Evolutionary conservation across 257 asterid genomes (phyloP).

Genomic region (Handroanthus guayacan): DNA sequence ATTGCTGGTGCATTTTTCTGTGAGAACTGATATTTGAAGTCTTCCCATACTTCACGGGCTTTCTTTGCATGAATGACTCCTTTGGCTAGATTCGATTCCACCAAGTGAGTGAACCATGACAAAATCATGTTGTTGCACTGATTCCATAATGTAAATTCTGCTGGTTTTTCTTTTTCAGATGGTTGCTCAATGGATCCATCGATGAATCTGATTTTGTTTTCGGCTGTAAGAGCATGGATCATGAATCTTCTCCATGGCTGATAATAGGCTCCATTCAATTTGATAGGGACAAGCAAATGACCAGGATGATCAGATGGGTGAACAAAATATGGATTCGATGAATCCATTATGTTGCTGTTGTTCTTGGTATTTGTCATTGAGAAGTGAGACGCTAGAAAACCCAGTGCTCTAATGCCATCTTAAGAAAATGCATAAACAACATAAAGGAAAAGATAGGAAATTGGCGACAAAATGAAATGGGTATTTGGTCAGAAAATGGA

Average conservation of each 20-base stretch:
- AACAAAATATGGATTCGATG: background rate
- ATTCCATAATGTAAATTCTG: background rate
- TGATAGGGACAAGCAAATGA: background rate
- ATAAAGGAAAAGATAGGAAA: too few species aligned
- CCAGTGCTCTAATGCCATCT: background rate
- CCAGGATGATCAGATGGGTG: background rate
- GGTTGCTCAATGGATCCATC: conserved; percentile 1
- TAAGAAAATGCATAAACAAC: background rate
- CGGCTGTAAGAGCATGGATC: background rate
- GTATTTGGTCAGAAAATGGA: too few species aligned
- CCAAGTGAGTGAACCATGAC: background rate
- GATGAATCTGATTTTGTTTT: background rate
- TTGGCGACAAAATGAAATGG: too few species aligned
- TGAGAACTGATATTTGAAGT: background rate
- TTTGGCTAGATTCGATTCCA: background rate
- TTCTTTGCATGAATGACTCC: background rate
- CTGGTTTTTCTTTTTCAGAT: background rate
- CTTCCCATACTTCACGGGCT: background rate
- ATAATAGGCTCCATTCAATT: background rate
- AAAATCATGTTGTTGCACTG: background rate
- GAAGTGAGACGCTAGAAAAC: background rate
- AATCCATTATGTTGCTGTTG: background rate
- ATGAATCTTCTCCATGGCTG: background rate
- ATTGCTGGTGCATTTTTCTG: background rate
- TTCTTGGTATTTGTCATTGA: too few species aligned